Conservation (phyloP, 495 filamentous ascomycete species). For the Penicillium verhagenii region DNA sequence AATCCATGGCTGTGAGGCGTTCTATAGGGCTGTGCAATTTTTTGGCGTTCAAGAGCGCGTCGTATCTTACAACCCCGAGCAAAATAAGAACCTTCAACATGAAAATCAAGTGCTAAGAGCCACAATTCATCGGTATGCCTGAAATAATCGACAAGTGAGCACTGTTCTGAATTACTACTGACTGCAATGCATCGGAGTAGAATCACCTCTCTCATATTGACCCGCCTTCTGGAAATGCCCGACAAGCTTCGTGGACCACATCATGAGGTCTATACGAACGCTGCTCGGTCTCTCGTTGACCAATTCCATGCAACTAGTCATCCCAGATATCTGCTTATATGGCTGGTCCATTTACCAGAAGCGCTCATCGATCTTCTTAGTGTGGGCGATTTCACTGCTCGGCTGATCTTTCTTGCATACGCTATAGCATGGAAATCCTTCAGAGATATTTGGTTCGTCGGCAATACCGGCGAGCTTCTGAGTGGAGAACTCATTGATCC, state of each 20-base stretch:
- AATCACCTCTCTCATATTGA: neutral
- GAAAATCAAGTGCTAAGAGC: neutral
- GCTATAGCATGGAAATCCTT: neutral
- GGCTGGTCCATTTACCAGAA: neutral
- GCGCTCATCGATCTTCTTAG: neutral
- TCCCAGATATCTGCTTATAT: neutral
- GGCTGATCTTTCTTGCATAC: neutral
- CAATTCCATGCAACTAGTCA: neutral
- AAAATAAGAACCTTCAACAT: neutral
- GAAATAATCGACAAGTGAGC: neutral
- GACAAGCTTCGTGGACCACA: neutral
- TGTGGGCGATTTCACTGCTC: neutral
- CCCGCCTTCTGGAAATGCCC: neutral
- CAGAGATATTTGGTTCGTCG: neutral
- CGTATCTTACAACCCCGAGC: neutral
- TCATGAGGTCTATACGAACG: neutral
- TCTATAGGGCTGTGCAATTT: neutral
- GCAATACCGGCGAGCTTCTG: neutral
- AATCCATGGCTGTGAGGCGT: neutral
- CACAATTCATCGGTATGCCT: neutral
- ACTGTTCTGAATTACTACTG: neutral
- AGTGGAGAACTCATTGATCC: neutral
- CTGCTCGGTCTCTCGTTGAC: neutral
- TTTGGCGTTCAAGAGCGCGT: neutral
- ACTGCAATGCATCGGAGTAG: neutral